phyloP scores from a whole-genome alignment of 768 basidiomycete genomes.

The Stropharia rugosoannulata region DNA sequence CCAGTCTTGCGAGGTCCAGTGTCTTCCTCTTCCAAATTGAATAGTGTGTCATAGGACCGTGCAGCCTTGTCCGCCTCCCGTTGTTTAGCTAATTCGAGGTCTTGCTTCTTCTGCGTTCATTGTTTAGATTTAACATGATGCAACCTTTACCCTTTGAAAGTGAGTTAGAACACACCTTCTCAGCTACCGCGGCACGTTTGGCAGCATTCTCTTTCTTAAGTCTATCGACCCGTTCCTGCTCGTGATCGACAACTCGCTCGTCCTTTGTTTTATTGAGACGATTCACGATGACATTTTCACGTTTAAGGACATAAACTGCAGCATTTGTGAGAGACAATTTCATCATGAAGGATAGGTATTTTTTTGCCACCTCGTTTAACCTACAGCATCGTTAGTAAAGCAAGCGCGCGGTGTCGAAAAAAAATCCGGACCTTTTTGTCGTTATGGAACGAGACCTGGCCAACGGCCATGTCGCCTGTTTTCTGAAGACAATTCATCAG shows the following conservation, averaged over 20 bases:
- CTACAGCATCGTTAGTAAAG: constrained; percentile 31
- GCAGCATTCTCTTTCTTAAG: constrained; percentile 71
- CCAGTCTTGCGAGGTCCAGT: constrained; percentile 55
- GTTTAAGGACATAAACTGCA: constrained; percentile 71
- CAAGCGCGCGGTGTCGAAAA: background rate
- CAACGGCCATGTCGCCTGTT: constrained; percentile 97
- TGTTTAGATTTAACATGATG: background rate
- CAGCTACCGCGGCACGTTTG: constrained; percentile 60
- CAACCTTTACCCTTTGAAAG: background rate
- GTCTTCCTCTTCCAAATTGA: constrained; percentile 63
- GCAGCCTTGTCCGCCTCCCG: constrained; percentile 88
- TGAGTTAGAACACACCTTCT: constrained; percentile 48
- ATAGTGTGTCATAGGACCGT: constrained; percentile 82
- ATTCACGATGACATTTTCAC: constrained; percentile 90
- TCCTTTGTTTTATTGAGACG: constrained; percentile 92
- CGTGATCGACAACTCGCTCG: constrained; percentile 85
- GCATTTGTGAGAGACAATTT: background rate
- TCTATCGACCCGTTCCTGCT: constrained; percentile 81
- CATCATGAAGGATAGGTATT: background rate
- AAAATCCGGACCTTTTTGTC: constrained; percentile 68
- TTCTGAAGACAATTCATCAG: constrained; percentile 50
- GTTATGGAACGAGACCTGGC: constrained; percentile 92
- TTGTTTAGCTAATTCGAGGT: constrained; percentile 67
- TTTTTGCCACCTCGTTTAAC: constrained; percentile 69
- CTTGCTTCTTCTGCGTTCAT: constrained; percentile 66